Evolutionary conservation across 1,284 basidiomycete genomes (phyloP).

Genomic region (Coniferiporia weirii): DNA sequence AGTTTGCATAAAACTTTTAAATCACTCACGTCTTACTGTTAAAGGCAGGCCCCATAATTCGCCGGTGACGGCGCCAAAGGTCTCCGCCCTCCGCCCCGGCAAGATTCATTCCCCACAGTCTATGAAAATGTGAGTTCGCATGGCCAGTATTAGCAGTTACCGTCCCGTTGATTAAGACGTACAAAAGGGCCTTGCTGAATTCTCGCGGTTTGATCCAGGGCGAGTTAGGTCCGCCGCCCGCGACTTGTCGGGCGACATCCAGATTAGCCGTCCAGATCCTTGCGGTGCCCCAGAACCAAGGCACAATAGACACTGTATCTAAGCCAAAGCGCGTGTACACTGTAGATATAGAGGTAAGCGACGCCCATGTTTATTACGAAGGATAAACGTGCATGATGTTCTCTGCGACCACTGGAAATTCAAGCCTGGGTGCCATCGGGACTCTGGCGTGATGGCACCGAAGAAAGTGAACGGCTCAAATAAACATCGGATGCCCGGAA

Average conservation of each 20-base stretch:
- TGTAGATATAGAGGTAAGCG: conserved; percentile 20
- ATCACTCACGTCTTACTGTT: conserved; percentile 38
- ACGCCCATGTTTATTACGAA: conserved; percentile 1
- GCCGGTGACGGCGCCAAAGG: conserved; percentile 44
- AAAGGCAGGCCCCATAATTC: conserved; percentile 46
- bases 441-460: conserved; percentile 34
- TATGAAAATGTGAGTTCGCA: conserved; percentile 18
- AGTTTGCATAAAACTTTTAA: background rate
- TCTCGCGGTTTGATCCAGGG: conserved; percentile 38
- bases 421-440: conserved; percentile 41
- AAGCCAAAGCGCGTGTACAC: conserved; percentile 34
- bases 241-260: conserved; percentile 43
- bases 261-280: conserved; percentile 42
- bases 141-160: background rate
- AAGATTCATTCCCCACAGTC: conserved; percentile 45
- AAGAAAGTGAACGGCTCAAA: conserved; percentile 35
- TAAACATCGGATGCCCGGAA: conserved; percentile 10
- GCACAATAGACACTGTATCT: conserved; percentile 42
- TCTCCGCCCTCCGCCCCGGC: conserved; percentile 37
- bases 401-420: conserved; percentile 37
- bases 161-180: conserved; percentile 7
- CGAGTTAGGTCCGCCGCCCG: conserved; percentile 33
- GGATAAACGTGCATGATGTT: conserved; percentile 24
- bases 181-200: conserved; percentile 32
- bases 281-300: conserved; percentile 36